Percentiles rank a stretch among this genome's conserved stretches.
Conservation (phyloP, 2,329 filamentous ascomycete genomes). For the Fusarium bactridioides region DNA sequence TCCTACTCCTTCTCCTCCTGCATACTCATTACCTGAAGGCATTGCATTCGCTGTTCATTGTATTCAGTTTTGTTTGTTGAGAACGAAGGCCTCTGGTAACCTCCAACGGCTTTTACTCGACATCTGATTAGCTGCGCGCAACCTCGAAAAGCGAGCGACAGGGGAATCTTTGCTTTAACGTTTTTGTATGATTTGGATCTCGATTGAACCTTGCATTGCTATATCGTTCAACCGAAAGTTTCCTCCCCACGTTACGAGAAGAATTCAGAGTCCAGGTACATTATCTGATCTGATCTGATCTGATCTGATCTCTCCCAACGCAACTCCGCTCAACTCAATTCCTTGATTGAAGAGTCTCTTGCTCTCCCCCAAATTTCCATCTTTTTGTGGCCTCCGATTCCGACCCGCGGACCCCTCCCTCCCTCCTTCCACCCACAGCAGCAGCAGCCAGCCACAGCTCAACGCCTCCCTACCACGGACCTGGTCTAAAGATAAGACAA, state of each 20-base stretch:
- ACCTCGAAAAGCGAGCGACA: constrained; percentile 8
- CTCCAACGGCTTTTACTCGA: not conserved
- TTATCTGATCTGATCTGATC: not conserved
- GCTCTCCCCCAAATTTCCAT: constrained; percentile 2
- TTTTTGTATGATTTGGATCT: constrained; percentile 12
- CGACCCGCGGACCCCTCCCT: constrained; percentile 31
- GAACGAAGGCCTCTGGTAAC: not conserved
- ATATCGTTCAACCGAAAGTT: constrained; percentile 6
- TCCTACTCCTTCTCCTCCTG: constrained; percentile 1
- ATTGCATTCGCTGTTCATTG: not conserved
- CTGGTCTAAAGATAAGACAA: not conserved
- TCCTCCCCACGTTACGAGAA: not conserved
- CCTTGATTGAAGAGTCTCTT: not conserved
- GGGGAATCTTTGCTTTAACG: not conserved
- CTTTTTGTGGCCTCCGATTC: constrained; percentile 28
- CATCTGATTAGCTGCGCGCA: not conserved
- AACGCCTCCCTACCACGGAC: constrained; percentile 4
- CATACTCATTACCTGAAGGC: not conserved
- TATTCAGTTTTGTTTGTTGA: constrained; percentile 8
- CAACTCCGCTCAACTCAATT: not conserved
- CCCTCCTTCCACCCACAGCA: constrained; percentile 6
- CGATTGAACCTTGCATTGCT: constrained; percentile 16
- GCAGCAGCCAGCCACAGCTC: constrained; percentile 18
- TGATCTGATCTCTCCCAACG: not conserved
- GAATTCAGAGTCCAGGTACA: not conserved